These are phyloP conservation scores for Starmerella apicola DNA, from an alignment of 805 yeast genomes.

Conservation along the genomic window DNA sequence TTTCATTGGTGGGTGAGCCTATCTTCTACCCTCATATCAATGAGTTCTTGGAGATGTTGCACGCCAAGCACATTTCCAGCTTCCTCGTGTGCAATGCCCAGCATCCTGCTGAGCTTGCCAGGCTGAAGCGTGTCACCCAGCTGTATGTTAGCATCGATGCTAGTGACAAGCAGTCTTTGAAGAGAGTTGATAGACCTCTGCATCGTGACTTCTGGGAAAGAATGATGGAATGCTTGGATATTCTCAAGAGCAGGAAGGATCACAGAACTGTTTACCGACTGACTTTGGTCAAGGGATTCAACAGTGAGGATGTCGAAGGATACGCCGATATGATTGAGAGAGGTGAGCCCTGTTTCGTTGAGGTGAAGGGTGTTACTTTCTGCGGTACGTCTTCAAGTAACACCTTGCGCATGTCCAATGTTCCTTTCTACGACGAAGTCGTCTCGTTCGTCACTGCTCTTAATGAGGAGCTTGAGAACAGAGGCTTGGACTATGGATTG, in stretches of 20 bases:
- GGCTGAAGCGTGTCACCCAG: constrained; percentile 70
- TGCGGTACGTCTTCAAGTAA: constrained; percentile 88
- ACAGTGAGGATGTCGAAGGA: constrained; percentile 59
- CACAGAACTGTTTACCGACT: constrained; percentile 86
- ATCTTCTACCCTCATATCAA: constrained; percentile 86
- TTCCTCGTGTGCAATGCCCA: constrained; percentile 92
- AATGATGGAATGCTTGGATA: constrained; percentile 65
- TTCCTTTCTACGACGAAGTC: constrained; percentile 89
- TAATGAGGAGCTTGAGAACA: constrained; percentile 44
- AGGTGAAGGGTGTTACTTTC: constrained; percentile 89
- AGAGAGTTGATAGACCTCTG: constrained; percentile 76
- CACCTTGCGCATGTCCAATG: constrained; percentile 88
- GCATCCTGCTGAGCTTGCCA: constrained; percentile 73
- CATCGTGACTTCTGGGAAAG: constrained; percentile 91
- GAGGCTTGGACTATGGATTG: constrained; percentile 64
- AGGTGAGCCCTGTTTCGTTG: constrained; percentile 78
- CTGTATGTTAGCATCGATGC: constrained; percentile 90
- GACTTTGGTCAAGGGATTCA: constrained; percentile 85
- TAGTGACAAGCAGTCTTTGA: constrained; percentile 67
- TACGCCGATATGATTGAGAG: constrained; percentile 78
- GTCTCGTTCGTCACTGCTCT: constrained; percentile 56
- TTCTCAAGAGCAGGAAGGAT: constrained; percentile 58
- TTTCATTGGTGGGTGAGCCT: constrained; percentile 89
- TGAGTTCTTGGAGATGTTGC: constrained; percentile 69
- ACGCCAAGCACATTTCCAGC: constrained; percentile 66